phyloP scores from a whole-genome alignment of 2,329 filamentous ascomycete species.

The Cyclaneusma minus region DNA sequence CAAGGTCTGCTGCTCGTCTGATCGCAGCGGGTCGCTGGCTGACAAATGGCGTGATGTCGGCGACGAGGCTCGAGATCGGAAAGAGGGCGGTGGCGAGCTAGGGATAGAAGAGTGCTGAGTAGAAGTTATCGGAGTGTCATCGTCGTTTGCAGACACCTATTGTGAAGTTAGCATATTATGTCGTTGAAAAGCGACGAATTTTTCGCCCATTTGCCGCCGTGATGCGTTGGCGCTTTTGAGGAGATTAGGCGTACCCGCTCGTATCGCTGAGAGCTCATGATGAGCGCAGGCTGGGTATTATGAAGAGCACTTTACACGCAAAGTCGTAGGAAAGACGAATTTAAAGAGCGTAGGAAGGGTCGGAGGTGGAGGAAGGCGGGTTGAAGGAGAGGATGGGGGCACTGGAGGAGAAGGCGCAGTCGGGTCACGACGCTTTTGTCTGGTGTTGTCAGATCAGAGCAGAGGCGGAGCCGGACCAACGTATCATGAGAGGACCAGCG shows the following conservation, averaged over 20 bases:
- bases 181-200: constrained; percentile 3
- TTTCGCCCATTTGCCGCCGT: no score
- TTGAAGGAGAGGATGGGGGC: constrained; percentile 8
- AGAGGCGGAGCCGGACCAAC: no score
- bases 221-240: constrained; percentile 10
- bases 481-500: no score
- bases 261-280: constrained; percentile 26
- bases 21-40: constrained; percentile 25
- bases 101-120: constrained; percentile 23
- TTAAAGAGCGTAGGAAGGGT: constrained; percentile 4
- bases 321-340: constrained; percentile 11
- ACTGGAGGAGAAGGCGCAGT: constrained; percentile 2
- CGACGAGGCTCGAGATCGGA: constrained; percentile 71
- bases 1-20: constrained; percentile 54
- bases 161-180: constrained; percentile 8
- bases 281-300: constrained; percentile 1
- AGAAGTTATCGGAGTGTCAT: constrained; percentile 24
- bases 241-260: constrained; percentile 32
- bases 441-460: no score
- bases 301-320: constrained; percentile 2
- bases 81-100: constrained; percentile 63
- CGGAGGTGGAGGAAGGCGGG: constrained; percentile 5
- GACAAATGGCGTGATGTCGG: constrained; percentile 33
- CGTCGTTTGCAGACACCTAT: constrained; percentile 43
- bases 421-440: no score